A percentile compares a stretch with the other conserved stretches of the same genome.
Evolutionary conservation across 2,329 filamentous ascomycete species (phyloP).

Genomic region (Cercospora sp.): DNA sequence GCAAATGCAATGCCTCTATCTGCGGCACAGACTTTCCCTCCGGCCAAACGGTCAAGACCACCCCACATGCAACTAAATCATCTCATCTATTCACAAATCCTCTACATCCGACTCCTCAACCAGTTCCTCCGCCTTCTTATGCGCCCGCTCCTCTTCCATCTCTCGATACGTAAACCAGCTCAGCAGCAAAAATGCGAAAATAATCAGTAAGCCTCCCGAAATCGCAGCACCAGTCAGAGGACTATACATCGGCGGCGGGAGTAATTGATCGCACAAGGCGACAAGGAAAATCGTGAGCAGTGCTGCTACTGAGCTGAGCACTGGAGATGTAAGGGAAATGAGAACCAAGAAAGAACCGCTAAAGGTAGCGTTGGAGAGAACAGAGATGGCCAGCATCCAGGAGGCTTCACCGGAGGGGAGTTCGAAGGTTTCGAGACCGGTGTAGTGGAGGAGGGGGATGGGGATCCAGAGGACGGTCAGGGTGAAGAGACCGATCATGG

Average conservation of each 20-base stretch:
- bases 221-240: conserved; percentile 74
- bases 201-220: conserved; percentile 80
- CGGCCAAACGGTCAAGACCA: background rate
- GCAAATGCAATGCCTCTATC: conserved; percentile 4
- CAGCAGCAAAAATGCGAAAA: conserved; percentile 80
- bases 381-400: conserved; percentile 75
- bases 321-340: conserved; percentile 88
- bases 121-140: conserved; percentile 53
- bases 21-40: background rate
- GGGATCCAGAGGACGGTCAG: conserved; percentile 88
- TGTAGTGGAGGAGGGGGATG: conserved; percentile 75
- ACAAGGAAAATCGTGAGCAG: conserved; percentile 96
- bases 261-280: conserved; percentile 83
- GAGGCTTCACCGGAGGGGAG: conserved; percentile 76
- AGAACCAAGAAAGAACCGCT: conserved; percentile 90
- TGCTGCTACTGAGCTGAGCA: conserved; percentile 81
- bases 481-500: conserved; percentile 83
- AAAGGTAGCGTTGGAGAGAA: conserved; percentile 86
- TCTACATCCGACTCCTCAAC: conserved; percentile 47
- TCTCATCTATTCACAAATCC: conserved; percentile 28
- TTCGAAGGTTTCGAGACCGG: conserved; percentile 78
- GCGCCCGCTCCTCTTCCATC: conserved; percentile 75
- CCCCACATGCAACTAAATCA: background rate
- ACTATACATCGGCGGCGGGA: conserved; percentile 68
- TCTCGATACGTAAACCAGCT: conserved; percentile 92